Percentiles rank a stretch among this genome's conserved stretches.
Evolutionary conservation across 83 land plant species (phyloP).

Genomic region (Diphasiastrum complanatum): DNA sequence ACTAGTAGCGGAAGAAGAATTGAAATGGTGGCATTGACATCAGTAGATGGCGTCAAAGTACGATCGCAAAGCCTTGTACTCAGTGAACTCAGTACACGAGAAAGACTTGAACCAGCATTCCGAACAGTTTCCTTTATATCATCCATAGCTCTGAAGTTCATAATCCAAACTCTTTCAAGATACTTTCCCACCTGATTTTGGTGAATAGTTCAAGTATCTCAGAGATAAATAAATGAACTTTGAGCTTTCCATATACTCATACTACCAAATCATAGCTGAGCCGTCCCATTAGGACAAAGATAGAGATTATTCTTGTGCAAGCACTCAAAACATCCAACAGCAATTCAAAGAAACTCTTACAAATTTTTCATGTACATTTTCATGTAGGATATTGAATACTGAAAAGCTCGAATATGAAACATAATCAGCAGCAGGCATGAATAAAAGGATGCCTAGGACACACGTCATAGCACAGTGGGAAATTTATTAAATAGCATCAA

Average conservation of each 20-base stretch:
- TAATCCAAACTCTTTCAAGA: slow-evolving; percentile 63
- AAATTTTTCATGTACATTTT: too few relatives aligned
- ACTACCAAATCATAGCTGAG: not conserved
- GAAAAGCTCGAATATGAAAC: too few relatives aligned
- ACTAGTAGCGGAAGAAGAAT: slow-evolving; percentile 74
- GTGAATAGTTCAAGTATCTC: not conserved
- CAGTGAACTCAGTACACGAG: slow-evolving; percentile 64
- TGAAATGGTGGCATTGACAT: slow-evolving; percentile 64
- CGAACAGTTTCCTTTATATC: slow-evolving; percentile 93
- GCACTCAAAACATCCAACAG: too few relatives aligned
- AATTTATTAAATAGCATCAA: too few relatives aligned
- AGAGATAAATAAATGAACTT: not conserved
- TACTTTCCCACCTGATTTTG: slow-evolving; percentile 56
- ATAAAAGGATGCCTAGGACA: too few relatives aligned
- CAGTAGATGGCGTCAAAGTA: slow-evolving; percentile 45
- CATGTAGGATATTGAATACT: too few relatives aligned
- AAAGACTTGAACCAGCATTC: slow-evolving; percentile 64
- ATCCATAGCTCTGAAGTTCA: slow-evolving; percentile 84
- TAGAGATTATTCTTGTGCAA: too few relatives aligned
- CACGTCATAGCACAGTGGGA: too few relatives aligned
- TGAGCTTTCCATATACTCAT: not conserved
- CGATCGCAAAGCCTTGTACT: slow-evolving; percentile 68
- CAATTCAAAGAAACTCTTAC: too few relatives aligned
- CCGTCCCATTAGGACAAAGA: too few relatives aligned
- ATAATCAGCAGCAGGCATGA: too few relatives aligned